Evolutionary conservation across 768 basidiomycete genomes (phyloP).

Genomic region (Podaxis pistillaris): DNA sequence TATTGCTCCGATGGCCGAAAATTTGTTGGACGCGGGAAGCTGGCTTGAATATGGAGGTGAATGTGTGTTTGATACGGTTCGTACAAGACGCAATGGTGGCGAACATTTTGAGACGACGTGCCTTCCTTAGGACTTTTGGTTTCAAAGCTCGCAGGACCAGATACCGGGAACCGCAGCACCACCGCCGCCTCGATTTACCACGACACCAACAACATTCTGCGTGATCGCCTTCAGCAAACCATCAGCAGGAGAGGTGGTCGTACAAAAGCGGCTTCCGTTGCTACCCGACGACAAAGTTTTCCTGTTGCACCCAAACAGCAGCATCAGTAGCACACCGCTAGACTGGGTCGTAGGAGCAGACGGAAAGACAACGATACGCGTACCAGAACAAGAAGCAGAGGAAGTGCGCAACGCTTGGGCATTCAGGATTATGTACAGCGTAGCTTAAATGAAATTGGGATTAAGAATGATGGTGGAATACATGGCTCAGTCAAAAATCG

Average conservation of each 20-base stretch:
- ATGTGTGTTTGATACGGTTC: constrained; percentile 53
- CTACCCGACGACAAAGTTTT: constrained; percentile 39
- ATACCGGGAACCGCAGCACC: neutral
- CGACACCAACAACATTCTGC: constrained; percentile 50
- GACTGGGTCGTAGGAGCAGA: constrained; percentile 20
- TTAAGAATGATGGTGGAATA: neutral
- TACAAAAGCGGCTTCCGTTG: constrained; percentile 42
- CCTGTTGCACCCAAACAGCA: constrained; percentile 34
- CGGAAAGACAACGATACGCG: constrained; percentile 28
- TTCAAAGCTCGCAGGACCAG: constrained; percentile 39
- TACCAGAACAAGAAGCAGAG: constrained; percentile 18
- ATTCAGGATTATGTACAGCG: constrained; percentile 22
- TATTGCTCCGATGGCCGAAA: constrained; percentile 44
- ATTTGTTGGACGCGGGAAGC: constrained; percentile 46
- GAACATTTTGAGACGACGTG: neutral
- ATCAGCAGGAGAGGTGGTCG: constrained; percentile 26
- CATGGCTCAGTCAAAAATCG: neutral
- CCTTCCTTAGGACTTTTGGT: constrained; percentile 43
- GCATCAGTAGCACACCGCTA: neutral
- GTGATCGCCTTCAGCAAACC: constrained; percentile 43
- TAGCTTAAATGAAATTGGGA: neutral
- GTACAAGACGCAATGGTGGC: constrained; percentile 14
- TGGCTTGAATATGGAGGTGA: constrained; percentile 51
- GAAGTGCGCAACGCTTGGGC: constrained; percentile 25
- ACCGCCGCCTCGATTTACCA: constrained; percentile 42